Evolutionary conservation across 176 grass and related monocot genomes (phyloP), one percentile per base, ranked within the genome.

Genomic region (Eleusine indica): DNA sequence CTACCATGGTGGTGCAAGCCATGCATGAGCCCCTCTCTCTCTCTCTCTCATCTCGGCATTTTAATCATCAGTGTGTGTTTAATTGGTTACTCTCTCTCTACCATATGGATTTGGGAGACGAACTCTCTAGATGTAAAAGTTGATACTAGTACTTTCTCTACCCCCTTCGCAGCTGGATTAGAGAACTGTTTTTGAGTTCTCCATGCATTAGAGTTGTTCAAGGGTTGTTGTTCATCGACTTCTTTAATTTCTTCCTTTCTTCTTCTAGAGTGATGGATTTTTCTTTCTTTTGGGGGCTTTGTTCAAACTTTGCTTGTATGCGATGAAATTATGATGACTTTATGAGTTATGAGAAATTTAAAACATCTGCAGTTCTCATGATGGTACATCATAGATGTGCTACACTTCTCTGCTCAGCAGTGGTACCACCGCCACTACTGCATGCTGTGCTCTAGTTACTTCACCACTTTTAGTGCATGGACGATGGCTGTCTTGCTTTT

Each of bases 101-200:
- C 80, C 70, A 71, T 83, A 71, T 83, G 84, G 63, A 60, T 84
- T 80, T 75, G 78, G 58, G 82, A 53, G 15, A 64, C 40, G 70
- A 71, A 58, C 58, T 75, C 87, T 51, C 65, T 87, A 87, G 84
- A 90, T 78, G 75, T 83, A 80, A 43, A 90, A 86, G 84, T 86
- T 90, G 75, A 83, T 91, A 86, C 78, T 85, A 84, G 70, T 87
- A 80, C 70, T 84, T 60, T 39, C 54, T 83, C 7, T 21, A 19
- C 16, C 64, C 62, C 51, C 70, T 67, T 83, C 65, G 89, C 82
- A 87, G 75, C 80, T 87, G 73, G 80, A 56, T 79, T 90, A 44
- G 89, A 87, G 85, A 84, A 84, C 89, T 90, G 70, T 87, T 90
- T 90, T 90, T 90, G 84, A 90, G 89, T 90, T 90, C 84, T 91